Conservation (phyloP, 2,329 filamentous ascomycete genomes). For the Lachnellula arida region DNA sequence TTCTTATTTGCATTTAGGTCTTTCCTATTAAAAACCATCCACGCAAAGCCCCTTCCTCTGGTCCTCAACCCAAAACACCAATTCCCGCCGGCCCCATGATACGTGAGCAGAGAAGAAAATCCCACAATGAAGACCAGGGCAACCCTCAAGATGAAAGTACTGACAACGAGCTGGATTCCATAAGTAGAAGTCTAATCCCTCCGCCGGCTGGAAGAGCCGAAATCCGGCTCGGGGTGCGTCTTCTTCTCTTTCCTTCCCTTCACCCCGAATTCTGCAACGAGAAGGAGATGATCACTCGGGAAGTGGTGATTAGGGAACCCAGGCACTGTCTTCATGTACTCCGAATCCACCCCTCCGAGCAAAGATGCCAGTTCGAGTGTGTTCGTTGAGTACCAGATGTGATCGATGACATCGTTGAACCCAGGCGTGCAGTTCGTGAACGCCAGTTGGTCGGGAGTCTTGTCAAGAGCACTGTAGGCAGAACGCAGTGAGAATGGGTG, state of each 20-base stretch:
- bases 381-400: constrained; percentile 94
- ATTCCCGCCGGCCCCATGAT: constrained; percentile 10
- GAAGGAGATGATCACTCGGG: constrained; percentile 67
- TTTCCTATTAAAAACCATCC: constrained; percentile 6
- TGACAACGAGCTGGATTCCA: constrained; percentile 10
- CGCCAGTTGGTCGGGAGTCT: constrained; percentile 75
- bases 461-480: constrained; percentile 76
- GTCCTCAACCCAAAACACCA: constrained; percentile 18
- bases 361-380: constrained; percentile 61
- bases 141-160: constrained; percentile 1
- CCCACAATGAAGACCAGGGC: constrained; percentile 10
- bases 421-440: constrained; percentile 97
- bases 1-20: background rate
- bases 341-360: constrained; percentile 65
- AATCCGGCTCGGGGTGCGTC: constrained; percentile 28
- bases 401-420: constrained; percentile 92
- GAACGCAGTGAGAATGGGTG: constrained; percentile 94
- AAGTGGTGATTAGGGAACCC: constrained; percentile 74
- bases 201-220: constrained; percentile 28
- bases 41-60: background rate
- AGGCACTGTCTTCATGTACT: constrained; percentile 65
- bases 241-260: constrained; percentile 53
- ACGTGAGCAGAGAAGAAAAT: constrained; percentile 16
- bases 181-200: constrained; percentile 7
- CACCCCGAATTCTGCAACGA: constrained; percentile 65